Percentiles rank a stretch among this genome's conserved stretches.
phyloP scores from a whole-genome alignment of 1,284 basidiomycete genomes.

The Leccinum fuscescens region DNA sequence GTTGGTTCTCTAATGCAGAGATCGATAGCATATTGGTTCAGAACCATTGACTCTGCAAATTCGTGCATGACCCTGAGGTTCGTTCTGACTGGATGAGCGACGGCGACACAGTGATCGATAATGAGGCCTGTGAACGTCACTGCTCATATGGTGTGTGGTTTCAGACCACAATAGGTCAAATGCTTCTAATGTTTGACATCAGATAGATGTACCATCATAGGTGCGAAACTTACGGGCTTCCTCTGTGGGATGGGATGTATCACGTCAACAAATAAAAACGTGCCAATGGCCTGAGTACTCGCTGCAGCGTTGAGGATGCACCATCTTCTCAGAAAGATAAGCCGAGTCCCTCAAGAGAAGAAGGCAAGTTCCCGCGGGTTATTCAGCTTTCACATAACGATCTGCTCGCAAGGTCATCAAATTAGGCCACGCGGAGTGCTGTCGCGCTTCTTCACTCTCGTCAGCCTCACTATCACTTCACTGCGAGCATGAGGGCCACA shows the following conservation, averaged over 20 bases:
- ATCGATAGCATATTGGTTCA: conserved; percentile 12
- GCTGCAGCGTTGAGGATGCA: background rate
- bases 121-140: conserved; percentile 1
- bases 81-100: conserved; percentile 2
- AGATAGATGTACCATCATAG: background rate
- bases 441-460: conserved; percentile 17
- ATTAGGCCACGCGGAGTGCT: background rate
- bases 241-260: conserved; percentile 4
- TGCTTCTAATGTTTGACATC: background rate
- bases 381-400: conserved; percentile 1
- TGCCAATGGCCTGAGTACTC: background rate
- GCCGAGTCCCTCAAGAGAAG: conserved; percentile 12
- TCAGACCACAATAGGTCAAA: background rate
- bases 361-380: conserved; percentile 18
- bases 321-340: conserved; percentile 21
- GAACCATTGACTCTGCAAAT: background rate
- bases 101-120: conserved; percentile 7
- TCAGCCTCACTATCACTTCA: conserved; percentile 8
- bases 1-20: conserved; percentile 6
- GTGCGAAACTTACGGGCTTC: background rate
- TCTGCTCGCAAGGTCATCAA: conserved; percentile 1
- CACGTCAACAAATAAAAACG: conserved; percentile 15
- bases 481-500: conserved; percentile 11
- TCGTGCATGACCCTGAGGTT: conserved; percentile 13
- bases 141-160: background rate